phyloP scores from a whole-genome alignment of 1,284 basidiomycete species.

The Apiotrichum gamsii region DNA sequence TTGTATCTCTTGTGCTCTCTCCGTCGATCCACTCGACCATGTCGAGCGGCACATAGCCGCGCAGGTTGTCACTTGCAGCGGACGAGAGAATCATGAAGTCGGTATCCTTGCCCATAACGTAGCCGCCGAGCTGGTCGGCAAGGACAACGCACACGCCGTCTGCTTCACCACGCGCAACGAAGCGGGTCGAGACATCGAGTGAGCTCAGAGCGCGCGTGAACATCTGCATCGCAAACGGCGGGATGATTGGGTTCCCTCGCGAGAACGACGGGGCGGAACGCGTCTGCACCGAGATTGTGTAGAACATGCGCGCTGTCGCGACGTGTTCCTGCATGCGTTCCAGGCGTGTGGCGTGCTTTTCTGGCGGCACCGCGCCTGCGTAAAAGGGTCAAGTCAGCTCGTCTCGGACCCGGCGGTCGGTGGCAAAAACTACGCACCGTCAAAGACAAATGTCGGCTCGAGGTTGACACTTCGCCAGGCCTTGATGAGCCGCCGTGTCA shows the following conservation, averaged over 20 bases:
- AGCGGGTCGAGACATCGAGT: conserved; percentile 44
- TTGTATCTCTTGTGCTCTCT: too few species aligned
- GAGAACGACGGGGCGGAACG: conserved; percentile 67
- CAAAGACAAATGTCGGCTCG: conserved; percentile 78
- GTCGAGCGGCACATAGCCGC: conserved; percentile 71
- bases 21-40: conserved; percentile 64
- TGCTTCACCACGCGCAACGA: conserved; percentile 74
- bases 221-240: conserved; percentile 60
- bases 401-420: too few species aligned
- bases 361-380: conserved; percentile 62
- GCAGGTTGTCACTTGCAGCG: conserved; percentile 49
- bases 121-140: conserved; percentile 65
- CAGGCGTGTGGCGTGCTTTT: conserved; percentile 67
- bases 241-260: conserved; percentile 57
- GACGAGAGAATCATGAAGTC: conserved; percentile 73
- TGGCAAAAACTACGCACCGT: conserved; percentile 58
- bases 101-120: conserved; percentile 71
- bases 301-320: conserved; percentile 67
- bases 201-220: conserved; percentile 58
- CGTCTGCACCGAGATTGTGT: conserved; percentile 67
- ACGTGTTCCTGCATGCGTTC: conserved; percentile 57
- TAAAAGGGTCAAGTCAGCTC: too few species aligned
- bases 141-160: conserved; percentile 79
- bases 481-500: conserved; percentile 55
- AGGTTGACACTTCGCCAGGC: conserved; percentile 70